phyloP scores from a whole-genome alignment of 495 filamentous ascomycete species.

The Daldinia concentrica region DNA sequence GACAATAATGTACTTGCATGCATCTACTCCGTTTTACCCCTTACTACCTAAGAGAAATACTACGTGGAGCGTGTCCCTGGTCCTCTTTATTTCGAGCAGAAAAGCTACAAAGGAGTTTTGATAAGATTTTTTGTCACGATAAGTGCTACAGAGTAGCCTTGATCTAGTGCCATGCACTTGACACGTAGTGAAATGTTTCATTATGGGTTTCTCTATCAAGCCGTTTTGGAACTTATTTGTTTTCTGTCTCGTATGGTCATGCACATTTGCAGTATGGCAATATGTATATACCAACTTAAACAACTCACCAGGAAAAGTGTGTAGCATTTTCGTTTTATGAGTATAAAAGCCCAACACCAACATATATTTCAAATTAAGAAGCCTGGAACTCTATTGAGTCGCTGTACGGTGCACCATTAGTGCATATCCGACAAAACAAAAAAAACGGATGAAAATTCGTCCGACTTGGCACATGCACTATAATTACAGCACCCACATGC shows the following conservation, averaged over 20 bases:
- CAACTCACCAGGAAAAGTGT: background rate
- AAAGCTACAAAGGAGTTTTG: background rate
- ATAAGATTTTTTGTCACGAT: background rate
- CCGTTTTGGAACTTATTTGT: background rate
- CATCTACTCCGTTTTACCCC: too few species aligned
- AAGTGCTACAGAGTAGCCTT: background rate
- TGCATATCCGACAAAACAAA: too few species aligned
- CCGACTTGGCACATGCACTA: too few species aligned
- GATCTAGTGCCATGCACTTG: background rate
- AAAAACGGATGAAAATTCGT: too few species aligned
- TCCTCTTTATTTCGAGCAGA: background rate
- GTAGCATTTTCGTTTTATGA: background rate
- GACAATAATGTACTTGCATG: background rate
- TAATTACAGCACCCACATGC: too few species aligned
- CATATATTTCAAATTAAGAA: too few species aligned
- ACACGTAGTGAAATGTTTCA: background rate
- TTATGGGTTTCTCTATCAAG: background rate
- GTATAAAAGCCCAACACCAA: background rate
- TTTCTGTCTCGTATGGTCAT: background rate
- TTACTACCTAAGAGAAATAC: background rate
- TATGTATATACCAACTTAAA: background rate
- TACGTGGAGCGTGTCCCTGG: background rate
- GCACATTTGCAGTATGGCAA: background rate
- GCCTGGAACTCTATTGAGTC: too few species aligned
- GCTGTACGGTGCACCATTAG: too few species aligned